Percentiles rank a stretch among this genome's conserved stretches.
phyloP scores from a whole-genome alignment of 306 rosid species.

The Potentilla sterilis region DNA sequence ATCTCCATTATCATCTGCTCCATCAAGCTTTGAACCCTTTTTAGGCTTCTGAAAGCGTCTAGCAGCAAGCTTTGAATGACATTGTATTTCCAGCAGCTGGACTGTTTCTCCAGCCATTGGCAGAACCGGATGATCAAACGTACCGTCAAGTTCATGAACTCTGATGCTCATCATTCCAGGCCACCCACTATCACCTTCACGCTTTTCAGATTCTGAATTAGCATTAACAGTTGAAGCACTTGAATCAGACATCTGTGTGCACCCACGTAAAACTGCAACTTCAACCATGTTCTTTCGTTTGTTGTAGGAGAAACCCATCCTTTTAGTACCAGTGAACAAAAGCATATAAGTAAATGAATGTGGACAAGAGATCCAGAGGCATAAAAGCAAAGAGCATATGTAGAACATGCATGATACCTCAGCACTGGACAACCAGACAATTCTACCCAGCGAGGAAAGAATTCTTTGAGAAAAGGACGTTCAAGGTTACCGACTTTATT shows the following conservation, averaged over 20 bases:
- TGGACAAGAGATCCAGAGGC: constrained; percentile 17
- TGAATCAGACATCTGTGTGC: constrained; percentile 62
- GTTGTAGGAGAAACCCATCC: constrained; percentile 95
- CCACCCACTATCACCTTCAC: constrained; percentile 84
- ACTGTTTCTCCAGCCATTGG: constrained; percentile 92
- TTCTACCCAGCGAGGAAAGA: constrained; percentile 96
- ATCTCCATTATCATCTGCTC: constrained; percentile 93
- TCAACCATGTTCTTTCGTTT: constrained; percentile 94
- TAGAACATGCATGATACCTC: constrained; percentile 49
- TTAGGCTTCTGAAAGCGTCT: constrained; percentile 87
- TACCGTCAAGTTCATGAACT: constrained; percentile 92
- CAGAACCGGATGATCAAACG: constrained; percentile 95
- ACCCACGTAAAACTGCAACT: constrained; percentile 87
- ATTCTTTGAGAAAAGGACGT: constrained; percentile 98
- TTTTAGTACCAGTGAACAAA: constrained; percentile 31
- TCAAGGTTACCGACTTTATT: constrained; percentile 96
- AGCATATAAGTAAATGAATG: constrained; percentile 29
- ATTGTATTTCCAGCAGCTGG: constrained; percentile 90
- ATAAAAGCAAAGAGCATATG: constrained; percentile 20
- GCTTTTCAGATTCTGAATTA: constrained; percentile 65
- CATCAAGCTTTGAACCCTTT: constrained; percentile 78
- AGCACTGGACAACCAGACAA: constrained; percentile 88
- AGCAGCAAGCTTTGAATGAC: constrained; percentile 93
- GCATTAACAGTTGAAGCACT: constrained; percentile 49
- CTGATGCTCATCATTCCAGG: constrained; percentile 99